Base-by-base conservation (phyloP, 805 yeast species). In the Middelhovenomyces tepae region DNA sequence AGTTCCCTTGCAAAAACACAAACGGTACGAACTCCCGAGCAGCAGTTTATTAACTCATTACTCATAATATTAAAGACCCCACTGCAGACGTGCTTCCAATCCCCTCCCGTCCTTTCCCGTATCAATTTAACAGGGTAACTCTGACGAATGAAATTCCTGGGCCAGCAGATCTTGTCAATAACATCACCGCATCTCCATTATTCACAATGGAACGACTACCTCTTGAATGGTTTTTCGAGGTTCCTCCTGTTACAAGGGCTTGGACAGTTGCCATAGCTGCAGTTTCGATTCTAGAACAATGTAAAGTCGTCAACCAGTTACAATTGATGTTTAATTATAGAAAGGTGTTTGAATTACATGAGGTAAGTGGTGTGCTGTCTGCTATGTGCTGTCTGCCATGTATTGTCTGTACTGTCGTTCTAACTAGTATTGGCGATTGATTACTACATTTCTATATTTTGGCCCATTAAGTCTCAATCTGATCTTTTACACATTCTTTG, bases 171-270 rank as follows among this genome's bases (percentile, higher is more conserved):
- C n/a, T n/a, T n/a, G 22, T 10, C 22, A 20, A 8, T 20, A 10
- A 20, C 22, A 10, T 8, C 8, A 10, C 8, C 22, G 8, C 9
- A 23, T 23, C 6, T 6, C n/a, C 27, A n/a, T 7, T 23, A 23
- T 18, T 7, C 19, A 20, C 6, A 22, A 46, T 43, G 50, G 50
- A 43, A 23, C 37, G 41, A 21, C 19, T 43, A 29, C 40, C 43
- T n/a, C 27, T 44, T 21, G 48, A 40, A 9, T 37, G 46, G 46
- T 40, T 40, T 22, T 26, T 35, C 48, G 67, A 61, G 25, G 51
- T 64, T 2, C 73, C 74, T 3, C 64, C 69, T 2, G 67, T 69
- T 14, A 69, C 75, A 3, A 45, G 70, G 30, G 35, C 46, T 5
- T 60, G 64, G 53, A 38, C 59, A 2, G 45, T 57, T 2, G 50